Evolutionary conservation across 805 yeast species (phyloP).

Genomic region (Yamadazyma sp.): DNA sequence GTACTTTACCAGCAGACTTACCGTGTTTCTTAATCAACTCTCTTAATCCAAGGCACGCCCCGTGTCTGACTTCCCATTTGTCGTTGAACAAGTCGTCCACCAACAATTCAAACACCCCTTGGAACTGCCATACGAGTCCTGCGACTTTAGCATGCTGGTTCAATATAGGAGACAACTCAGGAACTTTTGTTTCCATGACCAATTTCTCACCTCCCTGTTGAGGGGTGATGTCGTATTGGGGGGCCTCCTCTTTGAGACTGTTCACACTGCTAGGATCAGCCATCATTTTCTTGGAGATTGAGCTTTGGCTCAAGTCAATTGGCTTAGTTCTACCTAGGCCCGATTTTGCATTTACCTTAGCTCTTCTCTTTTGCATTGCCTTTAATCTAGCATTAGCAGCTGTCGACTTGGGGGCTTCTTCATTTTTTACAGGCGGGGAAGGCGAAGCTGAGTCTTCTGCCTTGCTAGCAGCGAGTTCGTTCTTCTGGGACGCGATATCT

Average conservation of each 20-base stretch:
- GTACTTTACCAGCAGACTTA: constrained; percentile 76
- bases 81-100: constrained; percentile 79
- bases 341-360: constrained; percentile 66
- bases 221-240: constrained; percentile 63
- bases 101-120: constrained; percentile 83
- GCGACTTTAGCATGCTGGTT: constrained; percentile 71
- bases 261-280: constrained; percentile 22
- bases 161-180: constrained; percentile 64
- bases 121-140: constrained; percentile 88
- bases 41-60: constrained; percentile 88
- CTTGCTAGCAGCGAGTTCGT: background rate
- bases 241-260: constrained; percentile 19
- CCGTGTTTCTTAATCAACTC: constrained; percentile 86
- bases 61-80: constrained; percentile 94
- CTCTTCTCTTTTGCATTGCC: constrained; percentile 92
- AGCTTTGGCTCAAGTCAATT: constrained; percentile 70
- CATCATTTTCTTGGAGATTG: constrained; percentile 57
- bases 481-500: background rate
- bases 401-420: constrained; percentile 12
- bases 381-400: constrained; percentile 71
- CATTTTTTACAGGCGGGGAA: constrained; percentile 9
- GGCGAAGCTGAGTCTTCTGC: background rate
- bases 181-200: constrained; percentile 75
- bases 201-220: constrained; percentile 80
- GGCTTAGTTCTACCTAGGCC: constrained; percentile 46